Evolutionary conservation across 345 rosid species (phyloP), one percentile per base, ranked within the genome.

Genomic region (Murraya paniculata): DNA sequence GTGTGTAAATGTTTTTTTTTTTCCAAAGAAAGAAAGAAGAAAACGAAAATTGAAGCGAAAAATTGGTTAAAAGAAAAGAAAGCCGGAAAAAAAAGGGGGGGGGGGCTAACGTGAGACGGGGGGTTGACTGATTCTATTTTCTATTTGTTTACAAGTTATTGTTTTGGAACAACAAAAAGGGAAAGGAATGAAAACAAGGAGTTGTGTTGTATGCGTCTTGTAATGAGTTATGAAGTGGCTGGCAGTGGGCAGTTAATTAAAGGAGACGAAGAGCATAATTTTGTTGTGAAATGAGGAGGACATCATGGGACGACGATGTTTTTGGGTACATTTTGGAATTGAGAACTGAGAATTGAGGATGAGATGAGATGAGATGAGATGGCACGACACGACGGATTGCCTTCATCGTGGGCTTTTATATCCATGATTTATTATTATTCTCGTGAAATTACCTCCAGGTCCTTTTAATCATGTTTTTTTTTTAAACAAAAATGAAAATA

Each of bases 91-190:
- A 21, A 21, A 33, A 0, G 9, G 19, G 2, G 16, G 31, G 33
- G 16, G 9, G 25, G 39, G 62, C 19, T 76, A 74, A 85, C 81
- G 80, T 75, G 81, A 83, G 88, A 89, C 79, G 79, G 74, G 84
- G 82, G 78, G 85, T 83, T 72, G 90, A 84, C 84, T 75, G 85
- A 84, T 67, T 72, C 85, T 71, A 27, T 30, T 21, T 21, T 5
- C 7, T 24, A 56, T n/a, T n/a, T 16, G 13, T 39, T 39, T 39
- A 68, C 21, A n/a, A n/a, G 39, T 22, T 0, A 0, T 3, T 1
- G 59, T 30, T 50, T 50, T 19, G 38, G 2, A 19, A 16, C 58
- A 57, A 67, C 6, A 61, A 39, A 59, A 31, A 72, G 27, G 57
- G 5, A 18, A 50, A 50, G 56, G 28, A n/a, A 22, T 59, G 9